phyloP scores from a whole-genome alignment of 768 basidiomycete species.

The Trametes elegans region DNA sequence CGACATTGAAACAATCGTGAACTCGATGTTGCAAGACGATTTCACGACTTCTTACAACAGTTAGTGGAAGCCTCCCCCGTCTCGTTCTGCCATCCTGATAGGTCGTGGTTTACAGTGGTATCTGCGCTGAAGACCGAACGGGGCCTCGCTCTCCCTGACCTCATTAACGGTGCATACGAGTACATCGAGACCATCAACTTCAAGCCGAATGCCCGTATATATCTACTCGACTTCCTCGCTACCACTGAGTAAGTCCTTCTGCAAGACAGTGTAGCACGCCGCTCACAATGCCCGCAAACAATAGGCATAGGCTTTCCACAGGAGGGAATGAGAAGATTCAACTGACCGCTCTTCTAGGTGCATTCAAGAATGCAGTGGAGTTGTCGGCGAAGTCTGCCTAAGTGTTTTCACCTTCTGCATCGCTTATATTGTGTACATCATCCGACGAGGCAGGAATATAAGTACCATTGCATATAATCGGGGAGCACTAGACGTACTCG shows the following conservation, averaged over 20 bases:
- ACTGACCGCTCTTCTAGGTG: constrained; percentile 84
- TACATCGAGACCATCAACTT: constrained; percentile 85
- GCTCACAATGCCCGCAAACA: background rate
- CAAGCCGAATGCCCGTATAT: constrained; percentile 82
- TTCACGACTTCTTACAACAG: constrained; percentile 90
- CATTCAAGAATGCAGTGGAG: constrained; percentile 92
- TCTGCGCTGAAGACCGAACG: constrained; percentile 84
- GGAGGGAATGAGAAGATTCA: constrained; percentile 96
- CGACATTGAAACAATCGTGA: constrained; percentile 91
- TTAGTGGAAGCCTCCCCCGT: constrained; percentile 38
- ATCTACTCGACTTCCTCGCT: constrained; percentile 90
- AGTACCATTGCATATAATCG: too few species aligned
- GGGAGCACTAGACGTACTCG: too few species aligned
- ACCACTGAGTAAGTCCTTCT: constrained; percentile 79
- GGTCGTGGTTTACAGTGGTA: constrained; percentile 63
- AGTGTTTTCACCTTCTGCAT: background rate
- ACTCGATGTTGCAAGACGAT: constrained; percentile 94
- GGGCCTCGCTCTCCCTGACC: constrained; percentile 92
- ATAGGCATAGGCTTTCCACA: constrained; percentile 85
- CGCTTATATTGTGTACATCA: background rate
- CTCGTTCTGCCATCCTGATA: background rate
- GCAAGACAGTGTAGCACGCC: background rate
- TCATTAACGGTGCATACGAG: constrained; percentile 89
- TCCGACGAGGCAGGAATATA: too few species aligned
- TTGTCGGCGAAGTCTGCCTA: constrained; percentile 46